Base-by-base conservation (phyloP, 2,329 filamentous ascomycete species). In the Penicillium sp. region DNA sequence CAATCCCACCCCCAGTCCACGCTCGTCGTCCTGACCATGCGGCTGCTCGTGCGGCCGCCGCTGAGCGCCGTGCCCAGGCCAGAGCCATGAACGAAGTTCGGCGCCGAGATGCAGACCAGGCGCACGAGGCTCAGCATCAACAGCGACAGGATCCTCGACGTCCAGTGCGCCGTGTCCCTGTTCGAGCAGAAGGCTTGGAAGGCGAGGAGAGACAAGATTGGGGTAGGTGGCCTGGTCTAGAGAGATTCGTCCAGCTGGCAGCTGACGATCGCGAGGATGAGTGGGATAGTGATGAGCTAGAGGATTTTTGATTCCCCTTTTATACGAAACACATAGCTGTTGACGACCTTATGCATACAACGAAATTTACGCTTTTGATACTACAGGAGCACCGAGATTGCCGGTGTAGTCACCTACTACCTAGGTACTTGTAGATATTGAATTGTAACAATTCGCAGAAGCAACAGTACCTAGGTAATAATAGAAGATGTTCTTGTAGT, bases 251-350 rank as follows among this genome's bases (percentile, higher is more conserved):
- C 34, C 74, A 79, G 40, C 67, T 84, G 52, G 82, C 80, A 5
- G 65, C 72, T 51, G 72, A 79, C 48, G 82, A 84, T 55, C 75
- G 79, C 40, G 82, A 84, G 66, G 82, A 84, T 59, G 82, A 78
- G 54, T 84, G 82, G 82, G 81, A 84, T 57, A 83, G 80, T 57
- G 82, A 84, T 63, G 82, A 83, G 61, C 58, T 84, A 47, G 79
- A 81, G 16, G 77, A 78, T 41, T 40, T 40, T 7, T 40, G 16
- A 40, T 18, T 40, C 84, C 41, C 79, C 76, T 31, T 82, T 83
- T 54, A n/a, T 14, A 36, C 13, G 7, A n/a, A n/a, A n/a, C 13
- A 36, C 13, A 7, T n/a, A 6, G 34, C 4, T n/a, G 13, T 36
- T 36, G 16, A 34, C n/a, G 34, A 36, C 34, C n/a, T 36, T n/a